Base-by-base conservation (phyloP, 1,284 basidiomycete species). In the Apiotrichum siamense region DNA sequence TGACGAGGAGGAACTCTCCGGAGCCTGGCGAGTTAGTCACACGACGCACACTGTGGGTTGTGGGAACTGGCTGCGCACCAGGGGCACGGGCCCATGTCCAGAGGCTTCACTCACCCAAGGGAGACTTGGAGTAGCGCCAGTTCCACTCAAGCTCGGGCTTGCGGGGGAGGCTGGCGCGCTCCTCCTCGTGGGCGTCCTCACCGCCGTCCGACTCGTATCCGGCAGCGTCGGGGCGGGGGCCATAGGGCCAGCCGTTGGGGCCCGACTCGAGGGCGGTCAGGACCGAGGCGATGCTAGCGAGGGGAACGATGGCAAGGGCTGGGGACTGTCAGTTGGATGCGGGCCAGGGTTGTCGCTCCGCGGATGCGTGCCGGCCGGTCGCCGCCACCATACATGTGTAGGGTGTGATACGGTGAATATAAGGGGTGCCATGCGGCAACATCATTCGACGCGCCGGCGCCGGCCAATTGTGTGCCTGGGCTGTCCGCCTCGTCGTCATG, bases 71-170 rank as follows among this genome's bases (percentile, higher is more conserved):
- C n/a, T n/a, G n/a, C n/a, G n/a, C n/a, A n/a, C n/a, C n/a, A n/a
- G n/a, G n/a, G n/a, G n/a, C n/a, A n/a, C n/a, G n/a, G n/a, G 33
- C 33, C 29, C 29, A 31, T 31, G 20, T 24, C 27, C 29, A 23
- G 17, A 29, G 17, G 10, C 33, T 15, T 35, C n/a, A 56, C 71
- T 58, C 42, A 73, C 73, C 74, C 57, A 75, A 53, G 15, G 74
- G 74, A n/a, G 69, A 71, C 60, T 75, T 76, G 60, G 60, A 71
- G 55, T 66, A 75, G 51, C 62, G 63, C 67, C 68, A 74, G 27
- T 56, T 55, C 60, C 65, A 75, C 24, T 64, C 63, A 50, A 70
- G 64, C 26, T 62, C 62, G 55, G 61, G 60, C 41, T 60, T 58
- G 26, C 61, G 61, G 10, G 62, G 57, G 15, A 38, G 43, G 18